Evolutionary conservation across 306 rosid genomes (phyloP).

Genomic region (Mimosa bimucronata): DNA sequence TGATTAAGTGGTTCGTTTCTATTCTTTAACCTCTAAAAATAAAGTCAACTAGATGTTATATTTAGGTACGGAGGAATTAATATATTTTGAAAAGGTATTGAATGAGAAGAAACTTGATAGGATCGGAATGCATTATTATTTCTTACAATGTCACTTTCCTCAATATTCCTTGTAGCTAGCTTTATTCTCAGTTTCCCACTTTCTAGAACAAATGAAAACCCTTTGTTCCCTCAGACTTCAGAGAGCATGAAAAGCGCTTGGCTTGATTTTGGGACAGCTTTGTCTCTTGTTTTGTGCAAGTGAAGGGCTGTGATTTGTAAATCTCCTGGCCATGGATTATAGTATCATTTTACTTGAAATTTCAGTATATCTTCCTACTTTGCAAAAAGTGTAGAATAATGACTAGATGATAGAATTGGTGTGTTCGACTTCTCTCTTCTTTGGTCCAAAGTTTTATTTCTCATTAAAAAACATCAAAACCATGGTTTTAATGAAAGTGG

Average conservation of each 20-base stretch:
- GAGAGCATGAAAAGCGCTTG: constrained; percentile 36
- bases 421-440: not conserved
- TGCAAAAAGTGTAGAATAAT: not conserved
- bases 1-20: too few relatives aligned
- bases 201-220: constrained; percentile 25
- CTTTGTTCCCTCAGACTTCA: constrained; percentile 31
- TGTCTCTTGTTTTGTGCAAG: not conserved
- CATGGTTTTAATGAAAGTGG: not conserved
- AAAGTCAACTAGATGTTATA: too few relatives aligned
- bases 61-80: too few relatives aligned
- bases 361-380: not conserved
- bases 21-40: too few relatives aligned
- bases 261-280: constrained; percentile 9
- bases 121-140: not conserved
- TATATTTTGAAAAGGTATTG: constrained; percentile 30
- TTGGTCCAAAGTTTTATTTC: not conserved
- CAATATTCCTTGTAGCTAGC: not conserved
- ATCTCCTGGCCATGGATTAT: constrained; percentile 3
- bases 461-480: not conserved
- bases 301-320: not conserved
- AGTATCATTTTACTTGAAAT: not conserved
- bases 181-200: constrained; percentile 36
- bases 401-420: not conserved
- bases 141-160: constrained; percentile 34
- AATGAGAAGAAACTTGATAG: constrained; percentile 41